phyloP scores from a whole-genome alignment of 176 grass and related monocot genomes.

The Oryza rufipogon region DNA sequence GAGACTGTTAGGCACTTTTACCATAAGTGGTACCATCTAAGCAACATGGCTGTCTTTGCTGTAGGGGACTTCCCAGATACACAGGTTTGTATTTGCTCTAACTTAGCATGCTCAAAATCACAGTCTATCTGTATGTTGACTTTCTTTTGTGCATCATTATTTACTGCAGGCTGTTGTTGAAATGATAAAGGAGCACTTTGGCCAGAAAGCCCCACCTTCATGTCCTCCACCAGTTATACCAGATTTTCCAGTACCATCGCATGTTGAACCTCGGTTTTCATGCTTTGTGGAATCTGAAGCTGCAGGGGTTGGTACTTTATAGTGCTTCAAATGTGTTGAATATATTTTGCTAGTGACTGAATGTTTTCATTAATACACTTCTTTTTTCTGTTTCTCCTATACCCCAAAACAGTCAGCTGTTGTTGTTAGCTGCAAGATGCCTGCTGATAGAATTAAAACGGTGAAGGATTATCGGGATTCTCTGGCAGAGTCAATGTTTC shows the following conservation, averaged over 20 bases:
- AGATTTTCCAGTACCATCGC: slow-evolving; percentile 83
- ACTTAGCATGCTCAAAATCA: slow-evolving; percentile 30
- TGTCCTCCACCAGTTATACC: slow-evolving; percentile 65
- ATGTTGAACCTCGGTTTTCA: slow-evolving; percentile 93
- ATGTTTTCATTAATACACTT: slow-evolving; percentile 20
- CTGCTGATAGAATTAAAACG: slow-evolving; percentile 78
- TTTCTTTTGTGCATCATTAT: slow-evolving; percentile 17
- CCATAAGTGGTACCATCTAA: slow-evolving; percentile 92
- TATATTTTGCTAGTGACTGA: slow-evolving; percentile 9
- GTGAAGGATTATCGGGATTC: slow-evolving; percentile 94
- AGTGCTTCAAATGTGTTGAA: background rate
- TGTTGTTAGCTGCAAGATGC: slow-evolving; percentile 95
- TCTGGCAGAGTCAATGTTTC: slow-evolving; percentile 92
- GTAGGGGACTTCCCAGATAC: slow-evolving; percentile 93
- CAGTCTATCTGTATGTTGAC: slow-evolving; percentile 41
- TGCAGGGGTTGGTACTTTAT: slow-evolving; percentile 74
- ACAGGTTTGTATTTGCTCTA: slow-evolving; percentile 57
- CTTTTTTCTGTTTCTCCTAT: slow-evolving; percentile 42
- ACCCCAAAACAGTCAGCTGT: slow-evolving; percentile 84
- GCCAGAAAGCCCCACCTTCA: slow-evolving; percentile 59
- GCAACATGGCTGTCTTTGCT: slow-evolving; percentile 96
- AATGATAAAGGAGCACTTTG: slow-evolving; percentile 96
- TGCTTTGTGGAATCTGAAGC: slow-evolving; percentile 99
- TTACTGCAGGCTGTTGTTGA: slow-evolving; percentile 77
- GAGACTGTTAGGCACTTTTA: slow-evolving; percentile 84